Evolutionary conservation across 2,329 filamentous ascomycete genomes (phyloP).

Genomic region (Bimuria novae-zelandiae): DNA sequence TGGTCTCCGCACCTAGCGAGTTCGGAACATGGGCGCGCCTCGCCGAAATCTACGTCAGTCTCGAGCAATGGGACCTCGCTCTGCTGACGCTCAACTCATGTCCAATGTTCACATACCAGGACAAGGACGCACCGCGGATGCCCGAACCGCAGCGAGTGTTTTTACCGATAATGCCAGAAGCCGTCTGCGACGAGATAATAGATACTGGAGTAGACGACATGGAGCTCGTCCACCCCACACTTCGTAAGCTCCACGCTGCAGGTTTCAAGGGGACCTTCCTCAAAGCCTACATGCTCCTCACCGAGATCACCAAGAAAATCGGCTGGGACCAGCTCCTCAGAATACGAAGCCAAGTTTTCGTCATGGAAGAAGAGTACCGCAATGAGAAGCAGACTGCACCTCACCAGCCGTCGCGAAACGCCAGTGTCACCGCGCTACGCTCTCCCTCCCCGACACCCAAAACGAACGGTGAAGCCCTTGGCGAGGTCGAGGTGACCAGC

Average conservation of each 20-base stretch:
- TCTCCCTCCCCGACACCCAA: slow-evolving; percentile 60
- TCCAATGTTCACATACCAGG: slow-evolving; percentile 99
- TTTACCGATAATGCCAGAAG: slow-evolving; percentile 85
- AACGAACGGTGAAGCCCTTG: slow-evolving; percentile 27
- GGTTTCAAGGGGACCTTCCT: slow-evolving; percentile 94
- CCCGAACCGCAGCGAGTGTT: slow-evolving; percentile 88
- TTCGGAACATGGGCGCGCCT: slow-evolving; percentile 96
- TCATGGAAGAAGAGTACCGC: slow-evolving; percentile 99
- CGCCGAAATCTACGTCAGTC: slow-evolving; percentile 88
- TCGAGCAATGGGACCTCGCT: slow-evolving; percentile 97
- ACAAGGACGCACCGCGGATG: slow-evolving; percentile 94
- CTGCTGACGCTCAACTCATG: slow-evolving; percentile 96
- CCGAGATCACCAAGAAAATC: slow-evolving; percentile 94
- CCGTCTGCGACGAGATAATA: slow-evolving; percentile 92
- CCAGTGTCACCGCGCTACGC: slow-evolving; percentile 78
- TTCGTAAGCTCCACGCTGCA: slow-evolving; percentile 83
- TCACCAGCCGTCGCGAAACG: slow-evolving; percentile 62
- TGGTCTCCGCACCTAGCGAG: slow-evolving; percentile 93
- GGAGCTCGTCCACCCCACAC: slow-evolving; percentile 84
- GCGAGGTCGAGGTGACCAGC: slow-evolving; percentile 34
- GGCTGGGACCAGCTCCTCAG: slow-evolving; percentile 96
- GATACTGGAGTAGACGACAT: slow-evolving; percentile 79
- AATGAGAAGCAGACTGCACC: slow-evolving; percentile 70
- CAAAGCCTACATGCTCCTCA: slow-evolving; percentile 90
- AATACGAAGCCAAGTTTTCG: slow-evolving; percentile 95